Evolutionary conservation across 1,139 yeast genomes (phyloP), one percentile per base, ranked within the genome.

Genomic region (Diutina pseudorugosa): DNA sequence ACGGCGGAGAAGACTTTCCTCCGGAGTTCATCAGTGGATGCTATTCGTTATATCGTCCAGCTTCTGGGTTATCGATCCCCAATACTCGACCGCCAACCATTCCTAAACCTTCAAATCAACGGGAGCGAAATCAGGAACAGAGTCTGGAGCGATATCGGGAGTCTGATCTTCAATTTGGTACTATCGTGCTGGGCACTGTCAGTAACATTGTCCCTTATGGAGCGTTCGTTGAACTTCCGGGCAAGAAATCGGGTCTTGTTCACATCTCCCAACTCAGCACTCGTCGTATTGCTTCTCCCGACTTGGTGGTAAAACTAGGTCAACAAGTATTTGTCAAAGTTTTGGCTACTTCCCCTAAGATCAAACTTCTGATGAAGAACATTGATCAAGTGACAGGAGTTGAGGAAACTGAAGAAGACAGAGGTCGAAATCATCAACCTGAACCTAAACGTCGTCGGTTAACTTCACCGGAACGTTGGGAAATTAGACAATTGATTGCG

Each of bases 391-490:
- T 55, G 1, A 79, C 85, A 0, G 96, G 96, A 0, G 62, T 69
- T 49, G 51, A 20, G 18, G 20, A 16, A 14, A 82, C 73, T 50
- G 54, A 59, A 40, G 56, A 63, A 19, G 64, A 56, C 3, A 12
- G 43, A 20, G 27, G 30, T 6, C 30, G 42, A 5, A 4, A 8
- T 8, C 30, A 7, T 14, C 4, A 14, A 6, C 30, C 27, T n/a
- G 43, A 33, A 21, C 30, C 47, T 3, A 33, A 33, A 8, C 25
- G 43, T 9, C 42, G 51, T 40, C 69, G 88, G 52, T 65, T 85
- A 42, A 83, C 94, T 0, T 85, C 95, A 0, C 95, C 95, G 1
- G 98, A 91, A 64, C 69, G 91, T 54, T 91, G 96, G 96, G 97
- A 91, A 61, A 76, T 88, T 52, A 73, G 87, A 40, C 97, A 91